Evolutionary conservation across 192 early-diverging fungal species (phyloP).

Genomic region (Backusella tarrabulga): DNA sequence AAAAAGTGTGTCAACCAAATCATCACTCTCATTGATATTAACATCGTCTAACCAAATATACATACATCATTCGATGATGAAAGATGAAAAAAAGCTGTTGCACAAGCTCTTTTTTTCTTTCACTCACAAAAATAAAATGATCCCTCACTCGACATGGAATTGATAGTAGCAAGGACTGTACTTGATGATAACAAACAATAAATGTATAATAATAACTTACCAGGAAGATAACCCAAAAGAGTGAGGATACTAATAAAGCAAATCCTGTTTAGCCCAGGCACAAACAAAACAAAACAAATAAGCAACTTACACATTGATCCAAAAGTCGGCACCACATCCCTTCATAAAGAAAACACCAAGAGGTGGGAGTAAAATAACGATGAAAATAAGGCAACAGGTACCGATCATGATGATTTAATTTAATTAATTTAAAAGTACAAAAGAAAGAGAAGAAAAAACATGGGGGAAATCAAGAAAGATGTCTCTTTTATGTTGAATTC

Average conservation of each 20-base stretch:
- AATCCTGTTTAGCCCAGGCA: not conserved
- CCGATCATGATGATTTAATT: conserved; percentile 17
- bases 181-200: not conserved
- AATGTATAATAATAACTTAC: not conserved
- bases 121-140: not conserved
- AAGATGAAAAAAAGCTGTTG: not conserved
- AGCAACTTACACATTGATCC: conserved; percentile 45
- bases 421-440: not conserved
- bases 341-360: conserved; percentile 54
- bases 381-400: conserved; percentile 36
- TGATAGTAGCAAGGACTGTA: not conserved
- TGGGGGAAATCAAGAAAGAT: not conserved
- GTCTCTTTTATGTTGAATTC: not conserved
- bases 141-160: not conserved
- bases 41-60: not conserved
- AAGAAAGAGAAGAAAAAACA: not conserved
- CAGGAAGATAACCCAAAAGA: conserved; percentile 28
- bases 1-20: not conserved
- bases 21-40: not conserved
- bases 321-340: conserved; percentile 44
- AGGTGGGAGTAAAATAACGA: conserved; percentile 44
- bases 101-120: not conserved
- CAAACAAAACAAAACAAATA: not conserved
- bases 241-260: conserved; percentile 10
- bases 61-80: not conserved